Evolutionary conservation across 2,329 filamentous ascomycete species (phyloP), one percentile per base, ranked within the genome.

Genomic region (Colletotrichum navitas): DNA sequence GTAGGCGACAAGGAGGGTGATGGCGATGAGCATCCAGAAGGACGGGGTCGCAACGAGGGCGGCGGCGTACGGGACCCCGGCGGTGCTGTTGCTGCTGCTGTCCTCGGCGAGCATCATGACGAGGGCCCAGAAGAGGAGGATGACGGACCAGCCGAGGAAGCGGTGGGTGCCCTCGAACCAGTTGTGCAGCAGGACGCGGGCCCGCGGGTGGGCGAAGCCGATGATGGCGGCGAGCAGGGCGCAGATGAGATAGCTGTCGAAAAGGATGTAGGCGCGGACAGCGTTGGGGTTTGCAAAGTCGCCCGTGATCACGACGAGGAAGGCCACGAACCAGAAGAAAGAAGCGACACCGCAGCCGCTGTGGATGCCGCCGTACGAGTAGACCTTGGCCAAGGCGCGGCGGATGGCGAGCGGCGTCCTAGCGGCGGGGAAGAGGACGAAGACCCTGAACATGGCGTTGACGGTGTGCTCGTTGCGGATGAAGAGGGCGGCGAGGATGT

Each of bases 111-210:
- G 80, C 52, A 93, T 77, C 66, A 72, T 60, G 11, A 87, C 85
- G 71, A 92, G 87, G 0, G 79, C 85, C 87, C 92, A 83, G 77
- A 94, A 91, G 41, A 94, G 81, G 1, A 81, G 83, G 7, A 94
- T 83, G 12, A 89, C 84, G 14, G 86, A 84, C 92, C 92, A 94
- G n/a, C 92, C 92, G 6, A 87, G 87, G 79, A 92, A 94, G 59
- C 92, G 90, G 80, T 94, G 93, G 58, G 87, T 87, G 59, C 88
- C 81, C 81, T 94, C 93, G 77, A 94, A 94, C 68, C 86, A 80
- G 80, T 94, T 88, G 82, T 94, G 92, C 73, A 86, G 84, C 58
- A 84, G 86, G 74, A 85, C 83, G 29, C 93, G 89, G 74, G 94
- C 84, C 12, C 80, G 78, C 3, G 93, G 92, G 78, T 91, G 87